These are phyloP conservation scores for Limnomonas spitsbergensis DNA, from an alignment of 139 green algal species.

Conservation along the genomic window DNA sequence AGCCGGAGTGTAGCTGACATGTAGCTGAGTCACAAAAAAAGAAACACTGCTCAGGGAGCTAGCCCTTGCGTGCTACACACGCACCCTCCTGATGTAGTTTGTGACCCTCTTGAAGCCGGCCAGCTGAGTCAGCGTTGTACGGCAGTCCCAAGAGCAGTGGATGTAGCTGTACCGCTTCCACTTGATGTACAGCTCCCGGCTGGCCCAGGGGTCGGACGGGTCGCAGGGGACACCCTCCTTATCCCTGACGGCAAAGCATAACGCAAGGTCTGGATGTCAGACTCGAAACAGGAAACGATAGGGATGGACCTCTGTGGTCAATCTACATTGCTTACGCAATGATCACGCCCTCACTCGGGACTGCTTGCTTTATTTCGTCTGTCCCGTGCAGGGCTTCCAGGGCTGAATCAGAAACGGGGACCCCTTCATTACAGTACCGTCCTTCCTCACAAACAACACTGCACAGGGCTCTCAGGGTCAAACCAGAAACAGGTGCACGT, in stretches of 20 bases:
- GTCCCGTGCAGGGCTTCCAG: too few relatives aligned
- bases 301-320: neutral
- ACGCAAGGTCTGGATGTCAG: neutral
- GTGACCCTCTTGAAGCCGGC: conserved; percentile 84
- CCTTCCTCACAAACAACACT: too few relatives aligned
- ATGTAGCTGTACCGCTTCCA: conserved; percentile 83
- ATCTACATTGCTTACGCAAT: neutral
- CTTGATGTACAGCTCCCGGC: conserved; percentile 87
- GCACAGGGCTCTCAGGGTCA: too few relatives aligned
- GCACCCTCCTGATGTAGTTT: conserved; percentile 85
- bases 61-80: too few relatives aligned
- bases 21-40: too few relatives aligned
- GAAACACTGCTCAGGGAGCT: too few relatives aligned
- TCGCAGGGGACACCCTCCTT: neutral
- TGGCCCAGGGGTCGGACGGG: conserved; percentile 41
- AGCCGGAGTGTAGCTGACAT: too few relatives aligned
- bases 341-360: too few relatives aligned
- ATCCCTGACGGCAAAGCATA: neutral
- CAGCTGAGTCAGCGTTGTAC: conserved; percentile 58
- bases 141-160: conserved; percentile 82
- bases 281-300: neutral
- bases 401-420: too few relatives aligned
- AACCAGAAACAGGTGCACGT: too few relatives aligned
- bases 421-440: too few relatives aligned
- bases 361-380: too few relatives aligned